Evolutionary conservation across 352 stramenopile genomes (phyloP).

Genomic region (Phytophthora vignae): DNA sequence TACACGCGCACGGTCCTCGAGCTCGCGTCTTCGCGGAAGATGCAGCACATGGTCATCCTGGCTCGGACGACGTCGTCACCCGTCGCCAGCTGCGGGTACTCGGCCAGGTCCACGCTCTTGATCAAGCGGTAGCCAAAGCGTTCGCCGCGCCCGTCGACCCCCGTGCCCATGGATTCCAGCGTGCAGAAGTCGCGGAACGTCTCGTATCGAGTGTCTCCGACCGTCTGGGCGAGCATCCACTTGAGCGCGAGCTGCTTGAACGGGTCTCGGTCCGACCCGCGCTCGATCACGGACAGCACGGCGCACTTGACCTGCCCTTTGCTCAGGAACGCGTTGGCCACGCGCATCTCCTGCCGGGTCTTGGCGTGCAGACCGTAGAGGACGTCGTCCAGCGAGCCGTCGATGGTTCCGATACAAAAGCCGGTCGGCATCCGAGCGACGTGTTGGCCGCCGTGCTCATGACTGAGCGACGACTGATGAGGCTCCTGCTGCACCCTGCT

Average conservation of each 20-base stretch:
- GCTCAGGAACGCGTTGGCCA: slow-evolving; percentile 24
- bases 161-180: slow-evolving; percentile 46
- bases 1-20: slow-evolving; percentile 34
- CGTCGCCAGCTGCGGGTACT: slow-evolving; percentile 36
- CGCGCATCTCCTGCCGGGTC: slow-evolving; percentile 32
- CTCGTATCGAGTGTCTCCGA: slow-evolving; percentile 26
- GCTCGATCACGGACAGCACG: slow-evolving; percentile 38
- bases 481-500: slow-evolving; percentile 18
- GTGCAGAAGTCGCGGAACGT: slow-evolving; percentile 45
- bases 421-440: slow-evolving; percentile 12
- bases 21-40: slow-evolving; percentile 28
- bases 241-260: slow-evolving; percentile 53
- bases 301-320: slow-evolving; percentile 31
- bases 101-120: slow-evolving; percentile 42
- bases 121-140: slow-evolving; percentile 44
- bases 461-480: slow-evolving; percentile 4
- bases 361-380: slow-evolving; percentile 37
- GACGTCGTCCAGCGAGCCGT: slow-evolving; percentile 31
- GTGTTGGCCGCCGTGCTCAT: slow-evolving; percentile 9
- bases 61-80: slow-evolving; percentile 28
- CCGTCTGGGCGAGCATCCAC: slow-evolving; percentile 40
- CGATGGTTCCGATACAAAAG: slow-evolving; percentile 32
- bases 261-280: slow-evolving; percentile 33
- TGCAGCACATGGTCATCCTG: slow-evolving; percentile 38
- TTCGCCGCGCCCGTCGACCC: slow-evolving; percentile 30